phyloP scores from a whole-genome alignment of 2,329 filamentous ascomycete species.

The Uncinocarpus reesii region DNA sequence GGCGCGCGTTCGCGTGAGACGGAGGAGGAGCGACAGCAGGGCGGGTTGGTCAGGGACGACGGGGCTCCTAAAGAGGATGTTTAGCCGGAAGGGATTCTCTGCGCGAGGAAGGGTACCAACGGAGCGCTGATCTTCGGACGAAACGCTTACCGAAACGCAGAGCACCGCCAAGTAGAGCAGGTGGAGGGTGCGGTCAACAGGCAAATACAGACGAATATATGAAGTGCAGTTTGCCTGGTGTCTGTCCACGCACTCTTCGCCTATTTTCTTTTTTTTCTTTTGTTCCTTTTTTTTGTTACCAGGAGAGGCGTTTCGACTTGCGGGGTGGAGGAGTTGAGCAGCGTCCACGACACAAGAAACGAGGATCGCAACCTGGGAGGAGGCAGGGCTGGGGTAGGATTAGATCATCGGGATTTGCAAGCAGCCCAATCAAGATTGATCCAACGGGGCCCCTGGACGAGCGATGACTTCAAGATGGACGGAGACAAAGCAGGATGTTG shows the following conservation, averaged over 20 bases:
- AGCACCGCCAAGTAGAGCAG: not conserved
- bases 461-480: slow-evolving; percentile 5
- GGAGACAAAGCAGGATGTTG: slow-evolving; percentile 1
- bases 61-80: slow-evolving; percentile 3
- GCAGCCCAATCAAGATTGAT: slow-evolving; percentile 3
- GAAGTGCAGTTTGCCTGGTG: no score
- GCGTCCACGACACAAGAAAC: not conserved
- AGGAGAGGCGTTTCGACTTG: not conserved
- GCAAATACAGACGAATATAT: not conserved
- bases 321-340: not conserved
- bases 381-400: not conserved
- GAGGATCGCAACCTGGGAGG: not conserved
- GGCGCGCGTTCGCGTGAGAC: not conserved
- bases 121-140: slow-evolving; percentile 5
- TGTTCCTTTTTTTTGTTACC: no score
- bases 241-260: no score
- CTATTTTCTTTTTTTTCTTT: no score
- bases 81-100: slow-evolving; percentile 7
- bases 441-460: not conserved
- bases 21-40: not conserved
- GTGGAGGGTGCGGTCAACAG: not conserved
- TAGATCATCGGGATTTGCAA: slow-evolving; percentile 9
- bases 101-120: slow-evolving; percentile 1
- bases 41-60: not conserved
- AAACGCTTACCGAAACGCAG: not conserved